These are phyloP conservation scores for Malus asiatica DNA, from an alignment of 306 rosid species.

Conservation along the genomic window DNA sequence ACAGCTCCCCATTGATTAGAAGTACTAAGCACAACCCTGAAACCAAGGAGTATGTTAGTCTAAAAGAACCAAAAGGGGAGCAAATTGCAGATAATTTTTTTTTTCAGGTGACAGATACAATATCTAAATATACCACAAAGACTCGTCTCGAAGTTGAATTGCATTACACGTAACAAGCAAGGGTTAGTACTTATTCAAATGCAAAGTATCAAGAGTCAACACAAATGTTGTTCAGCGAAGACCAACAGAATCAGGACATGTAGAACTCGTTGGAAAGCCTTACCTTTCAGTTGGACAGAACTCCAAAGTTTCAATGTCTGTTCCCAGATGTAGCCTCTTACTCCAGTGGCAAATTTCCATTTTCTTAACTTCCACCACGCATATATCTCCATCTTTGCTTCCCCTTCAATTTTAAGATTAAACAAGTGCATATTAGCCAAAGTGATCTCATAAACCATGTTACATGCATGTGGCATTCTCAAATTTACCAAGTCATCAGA, in stretches of 20 bases:
- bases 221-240: not conserved
- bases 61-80: not conserved
- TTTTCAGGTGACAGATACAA: not conserved
- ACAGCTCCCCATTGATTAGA: conserved; percentile 83
- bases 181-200: not conserved
- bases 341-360: conserved; percentile 83
- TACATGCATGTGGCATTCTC: not conserved
- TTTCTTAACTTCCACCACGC: conserved; percentile 79
- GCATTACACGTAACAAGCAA: not conserved
- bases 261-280: not conserved
- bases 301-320: conserved; percentile 59
- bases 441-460: not conserved
- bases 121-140: not conserved
- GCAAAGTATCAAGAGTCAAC: not conserved
- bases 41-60: not conserved
- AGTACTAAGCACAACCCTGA: conserved; percentile 75
- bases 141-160: not conserved
- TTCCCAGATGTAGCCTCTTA: conserved; percentile 85
- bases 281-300: conserved; percentile 94
- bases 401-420: conserved; percentile 41
- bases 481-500: not conserved
- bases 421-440: not conserved
- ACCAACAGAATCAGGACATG: not conserved
- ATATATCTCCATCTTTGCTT: conserved; percentile 89
- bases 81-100: not conserved